phyloP scores from a whole-genome alignment of 2,329 filamentous ascomycete species.

The Aspergillus piperis region DNA sequence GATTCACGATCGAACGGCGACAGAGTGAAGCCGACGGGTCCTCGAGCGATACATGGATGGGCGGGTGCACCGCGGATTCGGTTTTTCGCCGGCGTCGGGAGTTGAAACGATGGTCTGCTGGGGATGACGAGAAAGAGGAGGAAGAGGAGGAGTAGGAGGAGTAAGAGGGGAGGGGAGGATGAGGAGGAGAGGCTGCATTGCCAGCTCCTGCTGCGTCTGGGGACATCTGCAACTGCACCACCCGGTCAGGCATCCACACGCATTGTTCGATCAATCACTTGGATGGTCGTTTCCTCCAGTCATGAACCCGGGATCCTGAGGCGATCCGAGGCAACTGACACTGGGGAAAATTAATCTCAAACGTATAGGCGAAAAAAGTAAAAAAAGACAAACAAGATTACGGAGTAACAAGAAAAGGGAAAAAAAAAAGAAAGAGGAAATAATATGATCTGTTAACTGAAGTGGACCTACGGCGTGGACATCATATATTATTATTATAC shows the following conservation, averaged over 20 bases:
- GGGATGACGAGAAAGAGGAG: slow-evolving; percentile 7
- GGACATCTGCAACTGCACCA: slow-evolving; percentile 20
- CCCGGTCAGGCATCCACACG: slow-evolving; percentile 24
- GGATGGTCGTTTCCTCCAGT: neutral
- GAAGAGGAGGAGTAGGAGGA: neutral
- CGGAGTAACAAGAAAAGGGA: neutral
- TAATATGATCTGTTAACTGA: slow-evolving; percentile 16
- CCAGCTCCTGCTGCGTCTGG: slow-evolving; percentile 20
- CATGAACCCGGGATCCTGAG: neutral
- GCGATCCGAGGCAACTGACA: slow-evolving; percentile 3
- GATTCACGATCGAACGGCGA: slow-evolving; percentile 18
- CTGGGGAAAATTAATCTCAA: neutral
- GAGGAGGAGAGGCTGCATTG: slow-evolving; percentile 8
- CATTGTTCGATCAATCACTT: slow-evolving; percentile 18
- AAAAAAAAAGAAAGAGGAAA: slow-evolving; percentile 5
- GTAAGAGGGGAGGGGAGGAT: neutral
- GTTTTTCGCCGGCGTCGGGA: slow-evolving; percentile 22
- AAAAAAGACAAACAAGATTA: neutral
- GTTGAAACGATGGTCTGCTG: slow-evolving; percentile 10
- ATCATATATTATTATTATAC: slow-evolving; percentile 11
- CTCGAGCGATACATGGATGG: slow-evolving; percentile 17
- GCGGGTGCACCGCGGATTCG: slow-evolving; percentile 21
- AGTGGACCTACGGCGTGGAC: slow-evolving; percentile 8
- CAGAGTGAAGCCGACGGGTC: slow-evolving; percentile 7
- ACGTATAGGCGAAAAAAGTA: neutral